These are phyloP conservation scores for Pisolithus albus DNA, from an alignment of 768 basidiomycete species.

Conservation along the genomic window DNA sequence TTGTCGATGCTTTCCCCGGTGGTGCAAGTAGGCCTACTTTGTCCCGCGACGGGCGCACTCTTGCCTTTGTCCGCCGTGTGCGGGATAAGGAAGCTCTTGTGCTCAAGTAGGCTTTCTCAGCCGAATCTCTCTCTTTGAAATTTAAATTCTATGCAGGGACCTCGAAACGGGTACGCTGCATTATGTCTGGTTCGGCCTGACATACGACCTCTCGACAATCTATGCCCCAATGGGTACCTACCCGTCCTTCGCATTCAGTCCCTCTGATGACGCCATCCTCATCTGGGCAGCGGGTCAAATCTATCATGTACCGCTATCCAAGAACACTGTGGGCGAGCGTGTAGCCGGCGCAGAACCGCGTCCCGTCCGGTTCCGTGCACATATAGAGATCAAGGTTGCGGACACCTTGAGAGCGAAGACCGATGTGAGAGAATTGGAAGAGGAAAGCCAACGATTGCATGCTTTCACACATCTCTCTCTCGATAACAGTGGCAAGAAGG, in stretches of 20 bases:
- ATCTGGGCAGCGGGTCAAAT: slow-evolving; percentile 69
- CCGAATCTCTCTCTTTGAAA: not conserved
- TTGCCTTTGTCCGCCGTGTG: slow-evolving; percentile 69
- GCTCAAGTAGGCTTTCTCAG: slow-evolving; percentile 44
- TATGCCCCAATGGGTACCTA: slow-evolving; percentile 79
- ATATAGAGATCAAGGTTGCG: slow-evolving; percentile 58
- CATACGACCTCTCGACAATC: slow-evolving; percentile 55
- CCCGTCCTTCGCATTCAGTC: slow-evolving; percentile 66
- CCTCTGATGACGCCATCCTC: slow-evolving; percentile 49
- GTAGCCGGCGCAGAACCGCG: slow-evolving; percentile 33
- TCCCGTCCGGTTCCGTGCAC: slow-evolving; percentile 53
- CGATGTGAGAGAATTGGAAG: slow-evolving; percentile 50
- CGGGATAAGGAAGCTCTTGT: slow-evolving; percentile 69
- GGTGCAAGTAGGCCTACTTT: slow-evolving; percentile 71
- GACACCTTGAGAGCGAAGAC: slow-evolving; percentile 45
- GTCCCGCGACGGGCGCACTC: slow-evolving; percentile 58
- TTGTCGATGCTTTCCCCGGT: slow-evolving; percentile 55
- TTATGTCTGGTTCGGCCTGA: slow-evolving; percentile 62
- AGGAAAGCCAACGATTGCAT: slow-evolving; percentile 47
- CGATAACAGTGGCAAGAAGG: slow-evolving; percentile 46
- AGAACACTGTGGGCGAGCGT: slow-evolving; percentile 49
- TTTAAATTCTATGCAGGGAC: slow-evolving; percentile 38
- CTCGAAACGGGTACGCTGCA: slow-evolving; percentile 57
- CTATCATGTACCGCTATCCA: slow-evolving; percentile 45
- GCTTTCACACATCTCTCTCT: slow-evolving; percentile 58